Evolutionary conservation across 1,139 yeast genomes (phyloP).

Genomic region (Magnusiomyces tetraspermus): DNA sequence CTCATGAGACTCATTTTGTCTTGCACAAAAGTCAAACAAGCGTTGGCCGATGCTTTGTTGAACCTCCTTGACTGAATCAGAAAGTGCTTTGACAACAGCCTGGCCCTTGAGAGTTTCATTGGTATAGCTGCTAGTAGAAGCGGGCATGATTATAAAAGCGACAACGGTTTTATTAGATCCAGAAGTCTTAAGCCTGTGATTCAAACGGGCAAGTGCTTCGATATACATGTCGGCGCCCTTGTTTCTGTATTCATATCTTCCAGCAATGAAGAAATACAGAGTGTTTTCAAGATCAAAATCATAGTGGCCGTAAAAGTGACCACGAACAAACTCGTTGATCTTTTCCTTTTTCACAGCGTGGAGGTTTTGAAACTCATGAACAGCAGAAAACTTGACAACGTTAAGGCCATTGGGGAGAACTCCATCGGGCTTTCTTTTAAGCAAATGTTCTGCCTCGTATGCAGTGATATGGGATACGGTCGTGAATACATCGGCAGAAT

Average conservation of each 20-base stretch:
- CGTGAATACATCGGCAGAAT: constrained; percentile 92
- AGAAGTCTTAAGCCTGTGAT: constrained; percentile 70
- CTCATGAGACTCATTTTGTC: constrained; percentile 59
- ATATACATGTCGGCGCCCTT: constrained; percentile 95
- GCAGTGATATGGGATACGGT: constrained; percentile 97
- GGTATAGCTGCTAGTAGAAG: constrained; percentile 84
- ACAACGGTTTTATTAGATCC: constrained; percentile 89
- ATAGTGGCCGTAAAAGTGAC: constrained; percentile 94
- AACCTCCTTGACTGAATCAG: constrained; percentile 80
- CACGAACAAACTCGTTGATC: constrained; percentile 88
- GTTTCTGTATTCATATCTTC: constrained; percentile 92
- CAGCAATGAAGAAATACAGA: constrained; percentile 89
- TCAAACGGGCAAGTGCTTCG: constrained; percentile 85
- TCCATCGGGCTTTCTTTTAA: constrained; percentile 95
- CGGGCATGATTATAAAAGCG: constrained; percentile 98
- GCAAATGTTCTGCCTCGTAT: constrained; percentile 81
- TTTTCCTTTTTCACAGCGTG: constrained; percentile 88
- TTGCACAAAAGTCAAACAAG: constrained; percentile 82
- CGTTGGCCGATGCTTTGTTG: constrained; percentile 82
- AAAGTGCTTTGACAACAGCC: constrained; percentile 88
- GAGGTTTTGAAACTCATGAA: constrained; percentile 94
- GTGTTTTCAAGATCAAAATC: constrained; percentile 94
- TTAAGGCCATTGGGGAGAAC: constrained; percentile 94
- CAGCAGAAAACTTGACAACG: constrained; percentile 93
- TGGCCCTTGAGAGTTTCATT: constrained; percentile 95